Base-by-base conservation (phyloP, 768 basidiomycete genomes). In the Hysterangium stoloniferum region DNA sequence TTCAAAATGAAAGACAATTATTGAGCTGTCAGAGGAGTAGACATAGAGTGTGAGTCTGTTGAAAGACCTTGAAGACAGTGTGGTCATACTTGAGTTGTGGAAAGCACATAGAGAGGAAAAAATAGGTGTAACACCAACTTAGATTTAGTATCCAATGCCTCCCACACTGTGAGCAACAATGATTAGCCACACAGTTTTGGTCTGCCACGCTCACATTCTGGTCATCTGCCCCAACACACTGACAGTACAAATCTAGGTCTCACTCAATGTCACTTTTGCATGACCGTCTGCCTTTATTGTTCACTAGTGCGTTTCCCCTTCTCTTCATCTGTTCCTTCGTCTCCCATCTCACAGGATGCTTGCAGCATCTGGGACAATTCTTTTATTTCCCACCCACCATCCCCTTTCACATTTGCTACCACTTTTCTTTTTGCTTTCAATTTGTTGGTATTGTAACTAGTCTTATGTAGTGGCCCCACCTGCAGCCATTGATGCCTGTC, bases 201-300 rank as follows among this genome's bases (percentile, higher is more conserved):
- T 98, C 64, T 94, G 83, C 96, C 96, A 99, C 80, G 3, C 93
- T 96, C 25, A 99, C 82, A 5, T 88, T 90, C 53, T 90, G 77
- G 62, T 96, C 92, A 59, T 95, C 92, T 0, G 92, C 91, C 94
- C 93, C 12, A 99, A 76, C 1, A 96, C 96, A n/a, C 91, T 86
- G 9, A 95, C 86, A 11, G 90, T 90, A 56, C 88, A 92, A 52
- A 92, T 86, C 57, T 93, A 94, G 9, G n/a, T n/a, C n/a, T n/a
- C n/a, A n/a, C n/a, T n/a, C n/a, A n/a, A n/a, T n/a, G n/a, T n/a
- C n/a, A n/a, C n/a, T n/a, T n/a, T n/a, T n/a, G n/a, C n/a, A n/a
- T n/a, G n/a, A n/a, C n/a, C n/a, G n/a, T n/a, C n/a, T n/a, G n/a
- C n/a, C n/a, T n/a, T n/a, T n/a, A n/a, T n/a, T n/a, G n/a, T n/a